Evolutionary conservation across 345 rosid genomes (phyloP).

Genomic region (Trapa incisa): DNA sequence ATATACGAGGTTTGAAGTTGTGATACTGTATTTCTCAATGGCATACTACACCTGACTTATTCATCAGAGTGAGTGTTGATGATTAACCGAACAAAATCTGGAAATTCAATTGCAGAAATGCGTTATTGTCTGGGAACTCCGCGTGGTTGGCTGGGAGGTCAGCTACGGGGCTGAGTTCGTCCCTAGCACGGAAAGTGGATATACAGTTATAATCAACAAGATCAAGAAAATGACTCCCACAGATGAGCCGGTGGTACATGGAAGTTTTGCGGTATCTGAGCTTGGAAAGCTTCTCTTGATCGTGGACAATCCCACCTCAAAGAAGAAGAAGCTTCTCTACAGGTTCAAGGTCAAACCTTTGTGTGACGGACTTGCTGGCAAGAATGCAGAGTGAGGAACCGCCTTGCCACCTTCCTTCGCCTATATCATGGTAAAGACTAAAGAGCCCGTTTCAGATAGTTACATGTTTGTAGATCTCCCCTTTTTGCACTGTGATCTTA

Average conservation of each 20-base stretch:
- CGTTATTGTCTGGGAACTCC: constrained; percentile 66
- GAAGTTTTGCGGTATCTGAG: constrained; percentile 58
- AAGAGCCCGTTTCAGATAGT: not conserved
- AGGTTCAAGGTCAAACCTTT: constrained; percentile 67
- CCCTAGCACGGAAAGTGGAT: constrained; percentile 53
- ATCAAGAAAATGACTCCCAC: constrained; percentile 48
- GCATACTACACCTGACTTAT: not conserved
- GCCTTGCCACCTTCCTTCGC: not conserved
- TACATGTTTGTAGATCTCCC: not conserved
- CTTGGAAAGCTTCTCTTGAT: constrained; percentile 68
- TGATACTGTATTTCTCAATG: not conserved
- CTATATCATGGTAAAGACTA: not conserved
- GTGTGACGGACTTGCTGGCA: constrained; percentile 15
- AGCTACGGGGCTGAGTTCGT: constrained; percentile 73
- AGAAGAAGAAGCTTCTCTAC: constrained; percentile 87
- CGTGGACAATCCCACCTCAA: constrained; percentile 65
- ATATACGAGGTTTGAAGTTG: constrained; percentile 52
- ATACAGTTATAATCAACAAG: constrained; percentile 61
- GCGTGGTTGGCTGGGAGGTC: constrained; percentile 93
- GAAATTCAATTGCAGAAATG: constrained; percentile 41
- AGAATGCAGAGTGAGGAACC: not conserved
- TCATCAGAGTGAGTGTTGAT: not conserved
- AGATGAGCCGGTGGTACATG: constrained; percentile 57
- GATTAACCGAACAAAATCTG: not conserved
- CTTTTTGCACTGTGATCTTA: not conserved